Base-by-base conservation (phyloP, 179 eudicot species). In the Silene vulgaris region DNA sequence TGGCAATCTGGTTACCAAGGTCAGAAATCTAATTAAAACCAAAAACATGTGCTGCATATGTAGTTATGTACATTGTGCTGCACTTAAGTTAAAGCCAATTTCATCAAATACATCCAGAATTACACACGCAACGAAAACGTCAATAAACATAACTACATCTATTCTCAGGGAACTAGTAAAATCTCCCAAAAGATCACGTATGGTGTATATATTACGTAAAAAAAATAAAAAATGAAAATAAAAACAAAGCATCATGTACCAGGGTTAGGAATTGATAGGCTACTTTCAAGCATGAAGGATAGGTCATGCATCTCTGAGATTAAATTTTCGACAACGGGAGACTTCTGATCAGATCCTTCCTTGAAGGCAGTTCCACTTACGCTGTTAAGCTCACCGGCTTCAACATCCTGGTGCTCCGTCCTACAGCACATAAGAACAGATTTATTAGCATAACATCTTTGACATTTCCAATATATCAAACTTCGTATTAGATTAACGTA, bases 271-370 rank as follows among this genome's bases (percentile, higher is more conserved):
- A 85, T 35, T 28, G 91, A 82, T 26, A 88, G 88, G 76, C 80
- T 75, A 52, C 80, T 79, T 74, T 87, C 86, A 54, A 87, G 88
- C 90, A 88, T 87, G 85, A 88, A 88, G 37, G 91, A 88, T 60
- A 88, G 76, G 76, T 88, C 88, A 69, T 88, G 90, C 90, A 87
- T 87, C 86, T 87, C 86, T 28, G 90, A 85, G 26, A 87, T 80
- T 72, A 88, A 74, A 64, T 57, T 74, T 74, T 85, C 87, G 3
- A 79, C 79, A 56, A 75, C 84, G 62, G 60, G 59, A 2, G 80
- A 61, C 69, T 76, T 72, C 0, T 76, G 40, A 43, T 52, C 17
- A 20, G 11, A 14, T 21, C 59, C 16, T 65, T 75, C 78, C 20
- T 72, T 73, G 56, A 30, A 67, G 65, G 30, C 71, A 72, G 65